These are phyloP conservation scores for Dactylis glomerata DNA, from an alignment of 176 grass and related monocot species.

Conservation along the genomic window DNA sequence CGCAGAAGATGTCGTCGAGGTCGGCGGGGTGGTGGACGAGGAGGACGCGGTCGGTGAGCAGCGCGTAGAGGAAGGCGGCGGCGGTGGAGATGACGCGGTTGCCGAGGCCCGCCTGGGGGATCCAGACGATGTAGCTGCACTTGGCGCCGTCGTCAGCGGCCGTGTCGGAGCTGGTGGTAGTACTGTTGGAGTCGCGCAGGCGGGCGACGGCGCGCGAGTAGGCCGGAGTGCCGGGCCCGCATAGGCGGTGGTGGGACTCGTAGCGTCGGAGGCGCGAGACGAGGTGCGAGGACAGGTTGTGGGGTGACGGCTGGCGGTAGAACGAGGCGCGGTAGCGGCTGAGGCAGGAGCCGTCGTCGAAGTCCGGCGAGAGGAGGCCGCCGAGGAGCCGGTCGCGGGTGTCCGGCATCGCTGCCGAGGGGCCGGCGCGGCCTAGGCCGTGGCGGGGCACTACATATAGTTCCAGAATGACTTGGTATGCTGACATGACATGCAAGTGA, in stretches of 20 bases:
- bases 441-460: slow-evolving; percentile 5
- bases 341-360: slow-evolving; percentile 52
- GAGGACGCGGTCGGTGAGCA: slow-evolving; percentile 53
- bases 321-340: slow-evolving; percentile 50
- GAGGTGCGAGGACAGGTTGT: slow-evolving; percentile 44
- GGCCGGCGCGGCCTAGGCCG: not conserved
- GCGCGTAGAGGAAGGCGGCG: slow-evolving; percentile 62
- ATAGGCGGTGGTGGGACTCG: slow-evolving; percentile 56
- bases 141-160: not conserved
- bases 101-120: slow-evolving; percentile 40
- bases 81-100: slow-evolving; percentile 50
- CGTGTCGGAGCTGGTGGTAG: not conserved
- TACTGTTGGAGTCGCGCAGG: slow-evolving; percentile 10
- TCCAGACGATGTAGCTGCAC: slow-evolving; percentile 66
- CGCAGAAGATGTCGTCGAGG: slow-evolving; percentile 46
- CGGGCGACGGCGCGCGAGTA: slow-evolving; percentile 29
- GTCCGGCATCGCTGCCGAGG: slow-evolving; percentile 1
- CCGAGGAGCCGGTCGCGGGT: slow-evolving; percentile 53
- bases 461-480: not conserved
- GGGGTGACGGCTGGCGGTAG: slow-evolving; percentile 38
- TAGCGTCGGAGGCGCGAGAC: slow-evolving; percentile 44
- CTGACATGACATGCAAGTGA: not conserved
- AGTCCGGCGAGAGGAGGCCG: slow-evolving; percentile 59
- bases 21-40: slow-evolving; percentile 26
- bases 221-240: slow-evolving; percentile 39